phyloP scores from a whole-genome alignment of 2,329 filamentous ascomycete species.

The Myotisia sp. region DNA sequence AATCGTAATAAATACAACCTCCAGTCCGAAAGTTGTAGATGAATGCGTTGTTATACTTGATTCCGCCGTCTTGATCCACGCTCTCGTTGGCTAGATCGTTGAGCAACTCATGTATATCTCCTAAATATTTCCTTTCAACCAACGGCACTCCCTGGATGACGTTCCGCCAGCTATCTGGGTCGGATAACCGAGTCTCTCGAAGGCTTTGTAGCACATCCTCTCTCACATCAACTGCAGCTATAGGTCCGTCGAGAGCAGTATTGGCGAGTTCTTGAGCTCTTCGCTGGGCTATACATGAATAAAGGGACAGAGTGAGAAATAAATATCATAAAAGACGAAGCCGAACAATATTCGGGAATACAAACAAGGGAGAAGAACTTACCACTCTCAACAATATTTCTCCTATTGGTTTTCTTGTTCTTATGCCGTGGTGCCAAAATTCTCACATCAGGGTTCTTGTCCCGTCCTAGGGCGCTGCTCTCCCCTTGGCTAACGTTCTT shows the following conservation, averaged over 20 bases:
- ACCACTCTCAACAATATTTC: constrained; percentile 70
- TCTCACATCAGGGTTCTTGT: constrained; percentile 58
- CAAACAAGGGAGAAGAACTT: constrained; percentile 40
- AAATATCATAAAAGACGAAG: not conserved
- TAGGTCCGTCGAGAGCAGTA: constrained; percentile 60
- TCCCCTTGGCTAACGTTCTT: constrained; percentile 31
- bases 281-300: constrained; percentile 31
- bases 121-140: constrained; percentile 65
- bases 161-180: constrained; percentile 69
- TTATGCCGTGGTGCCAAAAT: constrained; percentile 71
- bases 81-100: constrained; percentile 43
- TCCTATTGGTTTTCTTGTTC: constrained; percentile 83
- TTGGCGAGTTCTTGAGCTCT: constrained; percentile 49
- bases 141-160: constrained; percentile 65
- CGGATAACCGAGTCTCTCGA: constrained; percentile 57
- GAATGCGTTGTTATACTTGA: constrained; percentile 55
- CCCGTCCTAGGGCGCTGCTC: constrained; percentile 17
- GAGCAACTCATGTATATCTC: constrained; percentile 68
- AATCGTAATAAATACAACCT: constrained; percentile 71
- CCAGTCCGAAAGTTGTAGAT: constrained; percentile 85
- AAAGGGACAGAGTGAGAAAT: not conserved
- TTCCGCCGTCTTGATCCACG: constrained; percentile 33
- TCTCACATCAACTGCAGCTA: constrained; percentile 75
- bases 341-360: not conserved
- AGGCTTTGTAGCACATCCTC: constrained; percentile 70